Percentiles rank a stretch among this genome's conserved stretches.
Evolutionary conservation across 192 early-diverging fungal genomes (phyloP).

Genomic region (Podila minutissima): DNA sequence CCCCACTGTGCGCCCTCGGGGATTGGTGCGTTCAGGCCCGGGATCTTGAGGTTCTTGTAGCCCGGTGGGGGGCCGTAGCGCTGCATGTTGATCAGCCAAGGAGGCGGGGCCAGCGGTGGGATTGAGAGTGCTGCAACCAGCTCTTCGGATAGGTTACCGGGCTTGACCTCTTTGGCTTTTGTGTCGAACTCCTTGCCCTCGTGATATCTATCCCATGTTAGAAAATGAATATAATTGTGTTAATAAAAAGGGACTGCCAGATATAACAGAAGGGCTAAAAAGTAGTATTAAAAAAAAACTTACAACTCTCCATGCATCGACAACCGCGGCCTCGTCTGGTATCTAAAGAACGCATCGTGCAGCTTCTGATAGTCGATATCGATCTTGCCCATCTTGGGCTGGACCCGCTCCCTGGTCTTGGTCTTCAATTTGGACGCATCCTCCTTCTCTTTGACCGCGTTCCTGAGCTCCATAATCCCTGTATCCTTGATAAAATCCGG

Average conservation of each 20-base stretch:
- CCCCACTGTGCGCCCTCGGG: conserved; percentile 98
- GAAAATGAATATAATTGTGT: not conserved
- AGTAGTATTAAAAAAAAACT: conserved; percentile 23
- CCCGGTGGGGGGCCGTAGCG: conserved; percentile 95
- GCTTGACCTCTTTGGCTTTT: conserved; percentile 86
- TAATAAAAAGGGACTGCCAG: conserved; percentile 4
- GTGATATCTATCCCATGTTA: conserved; percentile 70
- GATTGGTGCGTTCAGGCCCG: conserved; percentile 96
- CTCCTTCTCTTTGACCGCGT: conserved; percentile 88
- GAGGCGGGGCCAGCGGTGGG: conserved; percentile 92
- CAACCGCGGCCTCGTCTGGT: conserved; percentile 86
- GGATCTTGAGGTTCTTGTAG: conserved; percentile 90
- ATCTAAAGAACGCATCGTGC: conserved; percentile 97
- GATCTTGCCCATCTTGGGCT: conserved; percentile 96
- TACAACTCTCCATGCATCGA: conserved; percentile 85
- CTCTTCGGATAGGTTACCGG: conserved; percentile 88
- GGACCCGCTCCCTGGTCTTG: conserved; percentile 86
- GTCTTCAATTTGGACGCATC: conserved; percentile 82
- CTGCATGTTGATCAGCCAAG: conserved; percentile 99
- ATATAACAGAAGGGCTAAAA: not conserved
- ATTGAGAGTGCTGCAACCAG: conserved; percentile 89
- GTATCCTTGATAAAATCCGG: conserved; percentile 98
- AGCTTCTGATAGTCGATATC: conserved; percentile 98
- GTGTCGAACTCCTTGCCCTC: conserved; percentile 98
- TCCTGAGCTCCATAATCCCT: conserved; percentile 97